These are phyloP conservation scores for Yarrowia sp. DNA, from an alignment of 805 yeast species.

Conservation along the genomic window DNA sequence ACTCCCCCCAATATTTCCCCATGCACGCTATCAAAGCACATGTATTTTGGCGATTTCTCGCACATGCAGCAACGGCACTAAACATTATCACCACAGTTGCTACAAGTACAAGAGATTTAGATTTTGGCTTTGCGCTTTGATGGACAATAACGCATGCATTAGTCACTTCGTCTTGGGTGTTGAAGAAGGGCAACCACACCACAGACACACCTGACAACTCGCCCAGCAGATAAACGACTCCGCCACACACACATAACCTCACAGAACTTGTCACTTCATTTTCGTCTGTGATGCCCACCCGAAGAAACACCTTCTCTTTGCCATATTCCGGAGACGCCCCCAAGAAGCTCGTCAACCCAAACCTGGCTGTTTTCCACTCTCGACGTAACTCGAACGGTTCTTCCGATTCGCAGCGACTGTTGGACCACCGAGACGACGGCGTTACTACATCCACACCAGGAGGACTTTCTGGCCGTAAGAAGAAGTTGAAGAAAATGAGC, in stretches of 20 bases:
- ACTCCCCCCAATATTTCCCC: too few species aligned
- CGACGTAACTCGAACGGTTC: conserved; percentile 22
- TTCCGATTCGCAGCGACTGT: conserved; percentile 18
- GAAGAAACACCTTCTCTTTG: conserved; percentile 21
- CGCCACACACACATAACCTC: background rate
- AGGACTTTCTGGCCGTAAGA: background rate
- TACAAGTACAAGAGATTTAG: background rate
- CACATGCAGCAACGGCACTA: conserved; percentile 7
- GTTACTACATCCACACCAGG: background rate
- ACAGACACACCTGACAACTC: background rate
- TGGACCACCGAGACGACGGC: conserved; percentile 18
- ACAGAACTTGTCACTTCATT: background rate
- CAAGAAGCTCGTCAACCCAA: conserved; percentile 15
- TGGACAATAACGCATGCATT: conserved; percentile 10
- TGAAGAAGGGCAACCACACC: background rate
- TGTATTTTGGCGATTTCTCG: background rate
- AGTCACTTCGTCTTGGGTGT: background rate
- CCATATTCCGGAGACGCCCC: conserved; percentile 23
- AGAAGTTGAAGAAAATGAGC: conserved; percentile 2
- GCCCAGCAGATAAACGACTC: background rate
- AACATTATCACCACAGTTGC: conserved; percentile 13
- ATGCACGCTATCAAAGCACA: too few species aligned
- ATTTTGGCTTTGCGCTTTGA: conserved; percentile 12
- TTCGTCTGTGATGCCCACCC: conserved; percentile 1
- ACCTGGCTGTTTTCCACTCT: conserved; percentile 5